Conservation (phyloP, 2,329 filamentous ascomycete species). For the Mycosphaerella sp. region DNA sequence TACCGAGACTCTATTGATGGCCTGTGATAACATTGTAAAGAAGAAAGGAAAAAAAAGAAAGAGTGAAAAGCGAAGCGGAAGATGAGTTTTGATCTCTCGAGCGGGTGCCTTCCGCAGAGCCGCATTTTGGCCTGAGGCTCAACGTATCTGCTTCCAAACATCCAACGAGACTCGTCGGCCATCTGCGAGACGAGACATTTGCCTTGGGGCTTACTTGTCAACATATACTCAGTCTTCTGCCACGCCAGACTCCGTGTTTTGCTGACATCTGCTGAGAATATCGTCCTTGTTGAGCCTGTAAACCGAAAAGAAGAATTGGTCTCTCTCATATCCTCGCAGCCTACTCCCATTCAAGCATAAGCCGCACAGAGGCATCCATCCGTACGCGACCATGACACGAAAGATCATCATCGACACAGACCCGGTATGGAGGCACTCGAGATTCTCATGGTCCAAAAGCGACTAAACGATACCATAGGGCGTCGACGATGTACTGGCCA, state of each 20-base stretch:
- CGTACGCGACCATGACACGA: slow-evolving; percentile 21
- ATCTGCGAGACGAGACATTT: slow-evolving; percentile 1
- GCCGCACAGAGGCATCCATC: not conserved
- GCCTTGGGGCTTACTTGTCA: not conserved
- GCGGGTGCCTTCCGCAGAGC: not conserved
- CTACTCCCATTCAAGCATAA: not conserved
- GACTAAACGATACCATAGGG: slow-evolving; percentile 44
- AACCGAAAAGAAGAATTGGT: not conserved
- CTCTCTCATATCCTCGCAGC: not conserved
- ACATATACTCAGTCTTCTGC: not conserved
- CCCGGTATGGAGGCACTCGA: slow-evolving; percentile 52
- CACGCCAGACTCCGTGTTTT: not conserved
- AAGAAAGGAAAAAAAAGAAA: slow-evolving; percentile 29
- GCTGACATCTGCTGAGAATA: not conserved
- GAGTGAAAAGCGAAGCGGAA: slow-evolving; percentile 6
- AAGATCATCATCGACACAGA: slow-evolving; percentile 95
- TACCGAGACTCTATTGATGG: slow-evolving; percentile 99
- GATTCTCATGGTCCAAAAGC: not conserved
- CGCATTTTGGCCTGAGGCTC: not conserved
- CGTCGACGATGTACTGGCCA: slow-evolving; percentile 83
- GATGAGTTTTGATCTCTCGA: slow-evolving; percentile 1
- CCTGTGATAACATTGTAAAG: slow-evolving; percentile 67
- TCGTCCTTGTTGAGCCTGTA: not conserved
- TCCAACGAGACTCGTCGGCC: not conserved
- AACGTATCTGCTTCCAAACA: too few species aligned